Conservation (phyloP, 2,329 filamentous ascomycete genomes). For the Endothia cerciana region DNA sequence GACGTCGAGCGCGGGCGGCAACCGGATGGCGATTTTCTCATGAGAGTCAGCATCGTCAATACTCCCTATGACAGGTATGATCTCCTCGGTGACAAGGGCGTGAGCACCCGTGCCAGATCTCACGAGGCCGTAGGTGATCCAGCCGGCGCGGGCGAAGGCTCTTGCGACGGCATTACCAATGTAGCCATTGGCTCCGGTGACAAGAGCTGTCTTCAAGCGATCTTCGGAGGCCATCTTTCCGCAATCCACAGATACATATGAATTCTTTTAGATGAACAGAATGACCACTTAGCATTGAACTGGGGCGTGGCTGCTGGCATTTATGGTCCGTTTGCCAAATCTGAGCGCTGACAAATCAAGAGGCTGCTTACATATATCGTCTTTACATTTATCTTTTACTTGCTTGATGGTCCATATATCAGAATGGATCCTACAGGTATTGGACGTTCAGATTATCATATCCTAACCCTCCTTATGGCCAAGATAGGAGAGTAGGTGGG, state of each 20-base stretch:
- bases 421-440: neutral
- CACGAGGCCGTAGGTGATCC: slow-evolving; percentile 49
- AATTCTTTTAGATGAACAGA: no score
- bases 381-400: no score
- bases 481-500: no score
- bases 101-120: slow-evolving; percentile 39
- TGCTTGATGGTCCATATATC: neutral
- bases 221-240: neutral
- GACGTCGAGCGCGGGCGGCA: slow-evolving; percentile 43
- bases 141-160: slow-evolving; percentile 51
- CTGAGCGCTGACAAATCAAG: slow-evolving; percentile 8
- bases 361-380: neutral
- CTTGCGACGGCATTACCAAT: slow-evolving; percentile 50
- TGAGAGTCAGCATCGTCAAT: slow-evolving; percentile 41
- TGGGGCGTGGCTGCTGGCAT: neutral
- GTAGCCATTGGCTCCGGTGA: slow-evolving; percentile 54
- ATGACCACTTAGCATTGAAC: neutral
- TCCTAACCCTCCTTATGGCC: no score
- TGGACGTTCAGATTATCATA: neutral
- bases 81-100: slow-evolving; percentile 41
- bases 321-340: neutral
- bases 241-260: neutral
- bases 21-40: slow-evolving; percentile 33
- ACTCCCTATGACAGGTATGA: slow-evolving; percentile 46
- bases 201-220: slow-evolving; percentile 41